Percentiles rank a stretch among this genome's conserved stretches.
These are phyloP conservation scores for Allomyces macrogynus DNA, from an alignment of 192 early-diverging fungal genomes.

Conservation along the genomic window DNA sequence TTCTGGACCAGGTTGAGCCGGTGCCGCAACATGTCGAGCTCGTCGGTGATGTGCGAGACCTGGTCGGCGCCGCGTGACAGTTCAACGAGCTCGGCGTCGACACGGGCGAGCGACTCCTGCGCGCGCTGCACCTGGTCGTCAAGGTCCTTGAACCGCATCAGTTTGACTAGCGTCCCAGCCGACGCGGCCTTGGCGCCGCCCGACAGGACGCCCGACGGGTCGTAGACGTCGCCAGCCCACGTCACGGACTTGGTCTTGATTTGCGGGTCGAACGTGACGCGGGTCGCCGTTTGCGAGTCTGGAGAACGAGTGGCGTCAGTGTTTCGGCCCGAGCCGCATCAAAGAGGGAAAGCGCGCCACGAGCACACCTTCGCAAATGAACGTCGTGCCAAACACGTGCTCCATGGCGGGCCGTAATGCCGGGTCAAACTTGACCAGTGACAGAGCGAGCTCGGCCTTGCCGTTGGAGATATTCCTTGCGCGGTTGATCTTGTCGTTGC, in stretches of 20 bases:
- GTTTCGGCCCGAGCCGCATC: no score
- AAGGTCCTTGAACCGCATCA: slow-evolving; percentile 10
- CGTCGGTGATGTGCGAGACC: no score
- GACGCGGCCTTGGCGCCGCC: slow-evolving; percentile 68
- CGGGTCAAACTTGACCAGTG: slow-evolving; percentile 56
- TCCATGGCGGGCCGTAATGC: slow-evolving; percentile 69
- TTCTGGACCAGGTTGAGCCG: no score
- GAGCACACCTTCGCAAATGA: slow-evolving; percentile 52
- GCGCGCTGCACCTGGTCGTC: neutral
- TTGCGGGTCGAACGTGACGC: slow-evolving; percentile 68
- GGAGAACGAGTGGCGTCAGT: no score
- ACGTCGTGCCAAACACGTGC: slow-evolving; percentile 80
- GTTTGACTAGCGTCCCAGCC: slow-evolving; percentile 45
- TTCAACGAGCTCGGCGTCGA: no score
- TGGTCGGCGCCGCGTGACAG: no score
- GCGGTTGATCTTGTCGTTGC: neutral
- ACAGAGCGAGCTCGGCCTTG: slow-evolving; percentile 71
- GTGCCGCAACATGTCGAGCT: no score
- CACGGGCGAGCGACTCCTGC: no score
- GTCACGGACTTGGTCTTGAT: slow-evolving; percentile 84
- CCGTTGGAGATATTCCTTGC: slow-evolving; percentile 14
- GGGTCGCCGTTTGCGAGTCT: slow-evolving; percentile 64
- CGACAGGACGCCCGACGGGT: slow-evolving; percentile 78
- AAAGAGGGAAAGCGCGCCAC: no score
- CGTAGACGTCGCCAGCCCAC: slow-evolving; percentile 87